These are phyloP conservation scores for Proliferodiscus dingleyae DNA, from an alignment of 2,329 filamentous ascomycete species.

Conservation along the genomic window DNA sequence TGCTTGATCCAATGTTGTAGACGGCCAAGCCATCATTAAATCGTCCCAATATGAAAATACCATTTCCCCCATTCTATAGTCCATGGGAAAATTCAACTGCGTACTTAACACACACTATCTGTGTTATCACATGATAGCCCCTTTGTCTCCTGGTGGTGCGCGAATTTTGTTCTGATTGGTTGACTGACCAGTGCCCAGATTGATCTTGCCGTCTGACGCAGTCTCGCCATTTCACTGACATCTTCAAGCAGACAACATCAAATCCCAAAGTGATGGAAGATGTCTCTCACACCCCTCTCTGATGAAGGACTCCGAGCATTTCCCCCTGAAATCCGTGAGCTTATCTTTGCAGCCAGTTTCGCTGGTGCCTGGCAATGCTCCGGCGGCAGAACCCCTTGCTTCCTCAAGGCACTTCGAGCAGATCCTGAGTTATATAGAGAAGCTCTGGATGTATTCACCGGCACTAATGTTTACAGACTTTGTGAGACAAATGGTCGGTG, in stretches of 20 bases:
- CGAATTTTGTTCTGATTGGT: too few relatives aligned
- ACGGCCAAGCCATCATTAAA: too few relatives aligned
- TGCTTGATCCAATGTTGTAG: too few relatives aligned
- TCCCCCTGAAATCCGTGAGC: neutral
- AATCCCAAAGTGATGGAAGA: neutral
- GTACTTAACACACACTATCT: too few relatives aligned
- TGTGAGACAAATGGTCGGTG: neutral
- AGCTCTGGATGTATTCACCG: neutral
- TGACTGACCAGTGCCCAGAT: neutral
- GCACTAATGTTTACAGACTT: neutral
- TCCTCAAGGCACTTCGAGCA: neutral
- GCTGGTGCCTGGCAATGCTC: neutral
- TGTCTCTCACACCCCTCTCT: neutral
- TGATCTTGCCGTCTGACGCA: neutral
- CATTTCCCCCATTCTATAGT: too few relatives aligned
- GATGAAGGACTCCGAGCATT: neutral
- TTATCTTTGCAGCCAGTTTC: neutral
- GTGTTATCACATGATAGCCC: neutral
- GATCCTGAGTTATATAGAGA: neutral
- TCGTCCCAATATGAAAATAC: too few relatives aligned
- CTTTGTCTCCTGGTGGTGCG: too few relatives aligned
- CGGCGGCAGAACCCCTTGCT: neutral
- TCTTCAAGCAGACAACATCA: neutral
- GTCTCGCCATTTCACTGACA: neutral
- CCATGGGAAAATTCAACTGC: too few relatives aligned